Conservation (phyloP, 2,329 filamentous ascomycete species). For the Amauroascus verrucosus region DNA sequence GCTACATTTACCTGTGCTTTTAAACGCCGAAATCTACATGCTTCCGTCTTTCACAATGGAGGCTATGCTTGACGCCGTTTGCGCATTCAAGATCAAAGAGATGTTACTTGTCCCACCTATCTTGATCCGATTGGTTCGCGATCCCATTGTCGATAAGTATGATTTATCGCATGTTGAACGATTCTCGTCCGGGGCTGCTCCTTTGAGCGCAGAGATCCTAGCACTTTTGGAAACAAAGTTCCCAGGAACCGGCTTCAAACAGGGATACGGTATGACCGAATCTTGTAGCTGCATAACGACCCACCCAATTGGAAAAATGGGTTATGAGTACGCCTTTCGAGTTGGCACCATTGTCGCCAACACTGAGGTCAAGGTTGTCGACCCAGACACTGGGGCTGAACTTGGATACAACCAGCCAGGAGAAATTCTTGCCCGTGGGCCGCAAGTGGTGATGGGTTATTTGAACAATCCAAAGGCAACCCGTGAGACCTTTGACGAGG, state of each 20-base stretch:
- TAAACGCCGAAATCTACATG: constrained; percentile 59
- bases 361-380: constrained; percentile 70
- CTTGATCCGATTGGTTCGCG: constrained; percentile 67
- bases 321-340: constrained; percentile 64
- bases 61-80: constrained; percentile 45
- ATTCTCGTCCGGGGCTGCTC: constrained; percentile 80
- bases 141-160: constrained; percentile 67
- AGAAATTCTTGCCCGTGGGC: constrained; percentile 56
- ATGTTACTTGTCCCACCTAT: constrained; percentile 68
- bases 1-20: constrained; percentile 51
- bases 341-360: constrained; percentile 71
- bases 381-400: constrained; percentile 42
- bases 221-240: constrained; percentile 66
- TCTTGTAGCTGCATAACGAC: constrained; percentile 64
- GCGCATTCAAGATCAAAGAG: constrained; percentile 45
- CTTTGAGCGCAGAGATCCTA: constrained; percentile 60
- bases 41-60: constrained; percentile 55
- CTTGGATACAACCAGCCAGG: constrained; percentile 54
- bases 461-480: constrained; percentile 51
- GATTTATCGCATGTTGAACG: constrained; percentile 69
- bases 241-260: constrained; percentile 53
- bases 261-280: constrained; percentile 76
- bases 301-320: constrained; percentile 63
- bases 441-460: constrained; percentile 55
- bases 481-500: constrained; percentile 45